These are phyloP conservation scores for Dentipellis sp. DNA, from an alignment of 768 basidiomycete species.

Conservation along the genomic window DNA sequence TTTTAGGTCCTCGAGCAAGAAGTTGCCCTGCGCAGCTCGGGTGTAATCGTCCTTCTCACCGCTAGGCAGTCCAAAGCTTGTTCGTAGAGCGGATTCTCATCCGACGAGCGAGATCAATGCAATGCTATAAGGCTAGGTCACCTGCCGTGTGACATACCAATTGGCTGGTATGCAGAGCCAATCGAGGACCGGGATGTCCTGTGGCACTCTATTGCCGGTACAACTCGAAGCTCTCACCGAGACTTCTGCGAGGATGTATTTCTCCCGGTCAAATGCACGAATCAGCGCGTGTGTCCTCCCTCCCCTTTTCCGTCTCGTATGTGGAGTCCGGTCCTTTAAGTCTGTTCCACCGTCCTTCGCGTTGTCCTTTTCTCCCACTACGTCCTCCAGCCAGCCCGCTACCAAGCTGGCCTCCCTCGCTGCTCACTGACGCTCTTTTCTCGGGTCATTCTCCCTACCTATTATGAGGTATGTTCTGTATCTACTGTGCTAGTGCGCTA, in stretches of 20 bases:
- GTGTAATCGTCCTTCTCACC: neutral
- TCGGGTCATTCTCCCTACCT: neutral
- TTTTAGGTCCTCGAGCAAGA: neutral
- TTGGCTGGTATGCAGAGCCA: slow-evolving; percentile 1
- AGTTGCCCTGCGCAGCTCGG: neutral
- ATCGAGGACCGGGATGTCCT: neutral
- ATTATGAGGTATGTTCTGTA: neutral
- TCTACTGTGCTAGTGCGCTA: neutral
- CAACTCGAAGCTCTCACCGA: slow-evolving; percentile 5
- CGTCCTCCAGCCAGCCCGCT: neutral
- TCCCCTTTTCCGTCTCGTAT: neutral
- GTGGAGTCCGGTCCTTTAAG: slow-evolving; percentile 1
- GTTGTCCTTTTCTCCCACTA: neutral
- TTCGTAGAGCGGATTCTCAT: neutral
- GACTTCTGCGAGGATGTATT: slow-evolving; percentile 5
- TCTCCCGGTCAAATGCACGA: slow-evolving; percentile 2
- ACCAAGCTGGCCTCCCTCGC: neutral
- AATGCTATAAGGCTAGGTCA: neutral
- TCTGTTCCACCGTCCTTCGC: neutral
- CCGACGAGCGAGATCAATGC: neutral
- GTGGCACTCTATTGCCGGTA: slow-evolving; percentile 1
- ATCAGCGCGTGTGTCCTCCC: neutral
- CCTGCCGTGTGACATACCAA: neutral
- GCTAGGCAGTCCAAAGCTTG: neutral
- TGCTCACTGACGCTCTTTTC: neutral